phyloP scores from a whole-genome alignment of 2,329 filamentous ascomycete species.

The Cercospora sp. region DNA sequence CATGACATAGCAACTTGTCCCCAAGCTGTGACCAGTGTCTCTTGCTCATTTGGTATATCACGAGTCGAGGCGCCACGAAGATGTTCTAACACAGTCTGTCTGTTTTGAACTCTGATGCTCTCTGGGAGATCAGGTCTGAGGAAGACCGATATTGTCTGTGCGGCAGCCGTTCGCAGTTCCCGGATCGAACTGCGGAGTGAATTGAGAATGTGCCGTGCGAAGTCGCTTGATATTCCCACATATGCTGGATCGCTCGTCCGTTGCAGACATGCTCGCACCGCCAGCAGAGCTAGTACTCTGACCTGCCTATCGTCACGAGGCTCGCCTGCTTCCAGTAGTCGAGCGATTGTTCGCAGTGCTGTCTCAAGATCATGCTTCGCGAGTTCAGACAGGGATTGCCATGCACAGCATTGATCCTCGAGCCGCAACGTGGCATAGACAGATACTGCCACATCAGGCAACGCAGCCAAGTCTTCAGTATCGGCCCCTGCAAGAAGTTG shows the following conservation, averaged over 20 bases:
- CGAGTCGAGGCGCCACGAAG: slow-evolving; percentile 72
- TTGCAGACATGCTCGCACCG: slow-evolving; percentile 66
- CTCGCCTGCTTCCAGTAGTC: slow-evolving; percentile 43
- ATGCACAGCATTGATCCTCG: slow-evolving; percentile 29
- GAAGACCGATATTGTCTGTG: slow-evolving; percentile 61
- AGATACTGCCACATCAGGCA: slow-evolving; percentile 25
- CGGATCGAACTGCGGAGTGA: slow-evolving; percentile 80
- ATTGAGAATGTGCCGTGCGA: slow-evolving; percentile 79
- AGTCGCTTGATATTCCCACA: slow-evolving; percentile 48
- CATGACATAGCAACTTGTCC: slow-evolving; percentile 76
- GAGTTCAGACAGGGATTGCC: slow-evolving; percentile 31
- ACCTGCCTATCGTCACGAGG: slow-evolving; percentile 56
- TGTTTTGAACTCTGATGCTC: slow-evolving; percentile 61
- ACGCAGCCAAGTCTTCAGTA: slow-evolving; percentile 20
- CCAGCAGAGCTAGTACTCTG: slow-evolving; percentile 70
- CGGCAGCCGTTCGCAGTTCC: slow-evolving; percentile 80
- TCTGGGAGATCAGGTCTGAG: slow-evolving; percentile 53
- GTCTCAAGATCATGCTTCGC: slow-evolving; percentile 20
- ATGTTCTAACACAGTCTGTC: slow-evolving; percentile 68
- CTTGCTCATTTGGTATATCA: slow-evolving; percentile 66
- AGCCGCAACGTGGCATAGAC: slow-evolving; percentile 28
- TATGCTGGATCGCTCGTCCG: slow-evolving; percentile 54
- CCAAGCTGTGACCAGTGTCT: slow-evolving; percentile 83
- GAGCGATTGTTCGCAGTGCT: slow-evolving; percentile 18
- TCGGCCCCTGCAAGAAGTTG: slow-evolving; percentile 27